Conservation (phyloP, 1,284 basidiomycete species). For the Cryptococcus jaspeensis region DNA sequence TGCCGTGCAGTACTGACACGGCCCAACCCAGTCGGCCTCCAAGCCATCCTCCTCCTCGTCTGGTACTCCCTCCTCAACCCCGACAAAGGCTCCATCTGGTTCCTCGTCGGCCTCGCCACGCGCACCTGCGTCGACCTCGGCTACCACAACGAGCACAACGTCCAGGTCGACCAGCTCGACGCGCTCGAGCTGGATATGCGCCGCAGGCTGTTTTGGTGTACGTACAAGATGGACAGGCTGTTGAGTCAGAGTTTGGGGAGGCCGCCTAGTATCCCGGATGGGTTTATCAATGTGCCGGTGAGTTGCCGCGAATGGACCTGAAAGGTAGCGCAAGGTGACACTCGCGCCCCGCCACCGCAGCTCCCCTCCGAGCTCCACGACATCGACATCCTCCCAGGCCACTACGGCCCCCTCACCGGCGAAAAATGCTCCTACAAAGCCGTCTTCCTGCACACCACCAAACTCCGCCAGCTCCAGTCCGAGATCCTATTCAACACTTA, state of each 20-base stretch:
- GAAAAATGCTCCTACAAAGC: conserved; percentile 50
- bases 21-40: conserved; percentile 44
- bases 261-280: conserved; percentile 52
- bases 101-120: conserved; percentile 51
- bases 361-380: conserved; percentile 47
- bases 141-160: conserved; percentile 52
- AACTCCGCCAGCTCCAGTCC: conserved; percentile 50
- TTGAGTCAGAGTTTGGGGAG: conserved; percentile 50
- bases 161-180: conserved; percentile 42
- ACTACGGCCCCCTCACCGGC: conserved; percentile 37
- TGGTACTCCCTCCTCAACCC: conserved; percentile 54
- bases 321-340: not conserved
- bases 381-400: conserved; percentile 42
- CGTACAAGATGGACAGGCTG: conserved; percentile 53
- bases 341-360: conserved; percentile 19
- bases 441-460: conserved; percentile 48
- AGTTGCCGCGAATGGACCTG: conserved; percentile 10
- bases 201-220: conserved; percentile 50
- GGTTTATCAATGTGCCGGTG: conserved; percentile 50
- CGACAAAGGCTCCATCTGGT: conserved; percentile 53
- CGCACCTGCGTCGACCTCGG: conserved; percentile 53
- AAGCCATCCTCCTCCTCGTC: conserved; percentile 51
- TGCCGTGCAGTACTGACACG: not conserved
- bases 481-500: conserved; percentile 51
- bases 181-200: conserved; percentile 53